These are phyloP conservation scores for Candida quercuum DNA, from an alignment of 805 yeast species.

Conservation along the genomic window DNA sequence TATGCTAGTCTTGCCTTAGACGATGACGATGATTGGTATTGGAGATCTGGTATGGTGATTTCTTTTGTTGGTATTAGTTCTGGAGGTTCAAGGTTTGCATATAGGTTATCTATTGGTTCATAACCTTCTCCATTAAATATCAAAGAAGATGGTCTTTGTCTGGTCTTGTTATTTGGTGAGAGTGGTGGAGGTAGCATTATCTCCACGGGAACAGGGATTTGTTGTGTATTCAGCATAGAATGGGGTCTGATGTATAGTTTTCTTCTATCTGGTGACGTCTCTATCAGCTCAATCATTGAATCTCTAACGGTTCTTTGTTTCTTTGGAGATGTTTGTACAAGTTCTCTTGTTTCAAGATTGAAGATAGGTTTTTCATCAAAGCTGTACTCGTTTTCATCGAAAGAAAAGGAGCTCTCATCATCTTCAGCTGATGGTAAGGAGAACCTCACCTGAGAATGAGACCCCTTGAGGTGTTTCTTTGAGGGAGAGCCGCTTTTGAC, in stretches of 20 bases:
- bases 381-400: conserved; percentile 8
- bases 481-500: conserved; percentile 24
- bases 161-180: conserved; percentile 28
- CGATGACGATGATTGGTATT: neutral
- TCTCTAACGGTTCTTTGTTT: conserved; percentile 11
- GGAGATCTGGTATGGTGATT: conserved; percentile 12
- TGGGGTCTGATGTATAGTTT: conserved; percentile 29
- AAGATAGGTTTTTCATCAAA: conserved; percentile 9
- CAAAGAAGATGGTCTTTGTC: conserved; percentile 24
- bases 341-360: conserved; percentile 9
- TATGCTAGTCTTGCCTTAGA: too few species aligned
- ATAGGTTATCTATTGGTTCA: conserved; percentile 25
- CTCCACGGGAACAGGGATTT: conserved; percentile 33
- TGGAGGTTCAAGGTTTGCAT: conserved; percentile 1
- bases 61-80: neutral
- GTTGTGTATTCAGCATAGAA: conserved; percentile 29
- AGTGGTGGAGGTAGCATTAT: conserved; percentile 31
- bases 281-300: conserved; percentile 16
- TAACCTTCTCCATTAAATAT: conserved; percentile 33
- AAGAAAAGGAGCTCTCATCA: neutral
- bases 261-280: conserved; percentile 14
- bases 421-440: conserved; percentile 12
- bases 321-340: conserved; percentile 1
- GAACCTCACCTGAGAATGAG: conserved; percentile 25
- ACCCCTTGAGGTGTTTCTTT: conserved; percentile 21